Evolutionary conservation across 2,329 filamentous ascomycete genomes (phyloP).

Genomic region (Claviceps pusilla): DNA sequence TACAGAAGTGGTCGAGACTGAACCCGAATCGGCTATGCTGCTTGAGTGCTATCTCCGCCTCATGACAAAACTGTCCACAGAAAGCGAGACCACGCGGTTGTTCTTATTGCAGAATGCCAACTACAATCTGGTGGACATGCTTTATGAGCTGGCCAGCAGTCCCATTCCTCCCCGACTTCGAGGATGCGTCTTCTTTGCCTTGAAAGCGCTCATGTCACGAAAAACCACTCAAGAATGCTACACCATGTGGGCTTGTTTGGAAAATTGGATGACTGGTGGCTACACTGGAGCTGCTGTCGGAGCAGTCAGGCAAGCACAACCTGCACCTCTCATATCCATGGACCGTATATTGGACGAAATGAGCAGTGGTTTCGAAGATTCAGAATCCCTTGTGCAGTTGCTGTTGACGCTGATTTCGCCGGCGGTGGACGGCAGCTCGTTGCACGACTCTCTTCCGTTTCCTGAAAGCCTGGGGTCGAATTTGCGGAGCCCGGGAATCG

Average conservation of each 20-base stretch:
- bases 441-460: constrained; percentile 69
- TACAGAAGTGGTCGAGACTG: constrained; percentile 56
- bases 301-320: constrained; percentile 18
- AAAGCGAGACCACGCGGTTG: constrained; percentile 56
- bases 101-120: constrained; percentile 54
- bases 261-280: constrained; percentile 59
- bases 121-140: constrained; percentile 55
- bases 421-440: constrained; percentile 39
- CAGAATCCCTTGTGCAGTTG: constrained; percentile 68
- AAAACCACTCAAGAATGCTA: constrained; percentile 55
- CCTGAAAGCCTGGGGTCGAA: constrained; percentile 69
- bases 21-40: constrained; percentile 93
- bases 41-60: constrained; percentile 84
- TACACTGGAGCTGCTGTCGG: constrained; percentile 27
- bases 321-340: constrained; percentile 29
- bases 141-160: constrained; percentile 67
- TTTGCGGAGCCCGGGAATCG: constrained; percentile 67
- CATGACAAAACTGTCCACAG: constrained; percentile 63
- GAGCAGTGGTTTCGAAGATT: constrained; percentile 67
- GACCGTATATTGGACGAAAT: constrained; percentile 60
- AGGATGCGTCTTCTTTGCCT: constrained; percentile 67
- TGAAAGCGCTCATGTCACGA: constrained; percentile 59
- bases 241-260: constrained; percentile 65
- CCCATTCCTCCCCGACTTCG: constrained; percentile 62
- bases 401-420: constrained; percentile 59